Evolutionary conservation across 1,139 yeast genomes (phyloP), one percentile per base, ranked within the genome.

Genomic region (Blastobotrys buckinghamii): DNA sequence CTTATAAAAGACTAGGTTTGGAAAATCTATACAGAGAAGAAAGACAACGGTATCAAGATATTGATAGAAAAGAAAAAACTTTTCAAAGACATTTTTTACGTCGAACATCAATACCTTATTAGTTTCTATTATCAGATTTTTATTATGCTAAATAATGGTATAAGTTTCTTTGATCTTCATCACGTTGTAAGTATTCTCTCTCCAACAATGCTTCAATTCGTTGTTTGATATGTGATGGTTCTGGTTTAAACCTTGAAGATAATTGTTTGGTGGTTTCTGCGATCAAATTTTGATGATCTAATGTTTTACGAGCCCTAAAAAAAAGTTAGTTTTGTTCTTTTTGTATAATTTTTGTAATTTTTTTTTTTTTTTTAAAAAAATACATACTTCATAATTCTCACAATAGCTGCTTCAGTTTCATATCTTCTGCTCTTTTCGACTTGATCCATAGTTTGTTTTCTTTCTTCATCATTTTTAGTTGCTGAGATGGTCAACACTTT

Each of bases 341-440:
- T 13, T n/a, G 5, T 15, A 24, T 40, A 6, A 7, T 36, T 36
- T 16, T 36, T 37, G 12, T 13, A n/a, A 29, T 41, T 29, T 10
- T 37, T 37, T 4, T 5, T 37, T 13, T 15, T 15, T 20, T 29
- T 37, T 37, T 4, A 4, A 17, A 37, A 33, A 32, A 17, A 42
- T 27, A 37, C 47, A 20, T 43, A 43, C 47, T 92, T 92, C 92
- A 92, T 83, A 10, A 84, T 79, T 48, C 97, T 75, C 1, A 90
- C 96, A 50, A 90, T 78, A 0, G 96, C 95, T 0, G 97, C 97
- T 60, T 87, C 94, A 2, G 86, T 74, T 59, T 83, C 88, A 50
- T 76, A 74, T 55, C 79, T 67, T 46, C 86, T 69, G 7, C 77
- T 71, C 51, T 63, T 72, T 60, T 63, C 76, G 57, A 70, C 69